A percentile compares a stretch with the other conserved stretches of the same genome.
phyloP scores from a whole-genome alignment of 257 asterid species.

The Forsythia viridissima region DNA sequence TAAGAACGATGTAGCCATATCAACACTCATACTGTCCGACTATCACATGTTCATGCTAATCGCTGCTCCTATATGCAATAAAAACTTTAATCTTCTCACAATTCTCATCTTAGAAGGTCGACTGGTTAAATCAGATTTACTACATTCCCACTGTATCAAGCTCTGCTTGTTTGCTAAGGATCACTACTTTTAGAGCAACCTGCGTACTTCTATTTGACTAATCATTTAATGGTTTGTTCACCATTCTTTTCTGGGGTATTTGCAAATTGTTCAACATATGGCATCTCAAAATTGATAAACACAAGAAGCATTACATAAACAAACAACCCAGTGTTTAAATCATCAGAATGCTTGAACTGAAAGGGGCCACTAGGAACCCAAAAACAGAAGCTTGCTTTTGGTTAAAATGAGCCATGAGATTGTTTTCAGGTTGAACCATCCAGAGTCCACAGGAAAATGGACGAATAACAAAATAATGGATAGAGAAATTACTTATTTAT shows the following conservation, averaged over 20 bases:
- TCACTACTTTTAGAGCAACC: neutral
- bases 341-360: no score
- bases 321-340: no score
- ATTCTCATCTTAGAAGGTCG: neutral
- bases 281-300: neutral
- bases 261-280: neutral
- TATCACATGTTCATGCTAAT: neutral
- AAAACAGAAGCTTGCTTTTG: neutral
- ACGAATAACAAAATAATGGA: neutral
- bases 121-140: neutral
- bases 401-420: neutral
- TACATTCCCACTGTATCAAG: neutral
- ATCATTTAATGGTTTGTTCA: neutral
- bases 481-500: conserved; percentile 58
- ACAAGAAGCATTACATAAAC: neutral
- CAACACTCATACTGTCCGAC: neutral
- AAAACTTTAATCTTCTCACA: neutral
- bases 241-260: neutral
- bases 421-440: neutral
- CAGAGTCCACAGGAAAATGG: neutral
- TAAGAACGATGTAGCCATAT: neutral
- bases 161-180: neutral
- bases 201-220: neutral
- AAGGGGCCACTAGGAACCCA: no score
- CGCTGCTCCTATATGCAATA: neutral